These are phyloP conservation scores for Trichophyton rubrum DNA, from an alignment of 2,329 filamentous ascomycete genomes.

Conservation along the genomic window DNA sequence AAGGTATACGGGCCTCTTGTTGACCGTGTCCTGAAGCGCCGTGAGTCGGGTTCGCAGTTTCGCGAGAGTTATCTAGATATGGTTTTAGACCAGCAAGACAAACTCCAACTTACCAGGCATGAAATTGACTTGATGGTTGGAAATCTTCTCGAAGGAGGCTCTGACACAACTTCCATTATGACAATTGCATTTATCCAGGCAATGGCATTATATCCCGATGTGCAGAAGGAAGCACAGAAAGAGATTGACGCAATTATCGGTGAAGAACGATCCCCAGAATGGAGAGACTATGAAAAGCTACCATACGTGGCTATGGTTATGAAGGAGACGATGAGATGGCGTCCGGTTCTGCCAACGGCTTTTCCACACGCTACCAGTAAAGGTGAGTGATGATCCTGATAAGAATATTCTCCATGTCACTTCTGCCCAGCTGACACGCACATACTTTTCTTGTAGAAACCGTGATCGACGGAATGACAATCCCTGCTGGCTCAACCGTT, in stretches of 20 bases:
- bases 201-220: slow-evolving; percentile 36
- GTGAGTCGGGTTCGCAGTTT: not conserved
- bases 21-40: not conserved
- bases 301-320: slow-evolving; percentile 28
- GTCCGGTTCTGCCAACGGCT: slow-evolving; percentile 34
- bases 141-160: slow-evolving; percentile 16
- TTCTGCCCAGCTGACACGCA: not conserved
- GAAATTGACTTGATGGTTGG: slow-evolving; percentile 6
- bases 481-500: slow-evolving; percentile 37
- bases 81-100: not conserved
- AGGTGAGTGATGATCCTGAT: not conserved
- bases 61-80: not conserved
- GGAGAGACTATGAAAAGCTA: slow-evolving; percentile 26
- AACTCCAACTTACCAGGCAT: not conserved
- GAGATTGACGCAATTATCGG: slow-evolving; percentile 29
- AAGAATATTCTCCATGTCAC: not conserved
- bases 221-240: slow-evolving; percentile 36
- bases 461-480: slow-evolving; percentile 38
- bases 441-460: slow-evolving; percentile 11
- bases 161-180: slow-evolving; percentile 39
- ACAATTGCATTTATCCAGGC: slow-evolving; percentile 40
- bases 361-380: slow-evolving; percentile 37
- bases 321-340: slow-evolving; percentile 28
- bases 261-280: slow-evolving; percentile 20
- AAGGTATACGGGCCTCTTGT: not conserved